Evolutionary conservation across 2,329 filamentous ascomycete species (phyloP).

Genomic region (Monosporascus sp.): DNA sequence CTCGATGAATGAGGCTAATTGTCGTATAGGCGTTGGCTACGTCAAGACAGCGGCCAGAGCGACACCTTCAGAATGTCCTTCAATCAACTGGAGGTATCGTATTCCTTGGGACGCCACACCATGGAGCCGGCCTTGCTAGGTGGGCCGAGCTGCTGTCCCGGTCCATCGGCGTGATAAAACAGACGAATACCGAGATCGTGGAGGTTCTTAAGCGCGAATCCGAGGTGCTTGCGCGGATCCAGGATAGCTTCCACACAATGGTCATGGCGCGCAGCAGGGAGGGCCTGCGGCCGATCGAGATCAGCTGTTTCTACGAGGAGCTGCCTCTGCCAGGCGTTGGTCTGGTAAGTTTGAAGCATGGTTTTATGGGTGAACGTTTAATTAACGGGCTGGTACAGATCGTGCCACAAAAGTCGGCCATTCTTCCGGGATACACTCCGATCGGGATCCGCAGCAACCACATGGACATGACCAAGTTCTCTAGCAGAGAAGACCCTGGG

Average conservation of each 20-base stretch:
- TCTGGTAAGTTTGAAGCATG: no score
- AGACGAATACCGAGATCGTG: constrained; percentile 16
- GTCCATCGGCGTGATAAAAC: constrained; percentile 21
- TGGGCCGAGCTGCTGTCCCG: constrained; percentile 23
- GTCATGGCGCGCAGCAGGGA: constrained; percentile 13
- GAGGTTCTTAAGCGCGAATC: constrained; percentile 19
- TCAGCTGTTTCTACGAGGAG: constrained; percentile 24
- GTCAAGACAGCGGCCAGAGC: constrained; percentile 12
- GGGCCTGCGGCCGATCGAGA: constrained; percentile 14
- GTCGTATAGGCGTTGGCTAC: no score
- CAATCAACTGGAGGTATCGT: constrained; percentile 23
- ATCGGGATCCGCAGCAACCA: no score
- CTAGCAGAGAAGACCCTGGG: no score
- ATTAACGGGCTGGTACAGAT: no score
- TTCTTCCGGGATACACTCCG: no score
- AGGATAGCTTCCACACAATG: constrained; percentile 25
- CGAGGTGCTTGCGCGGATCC: constrained; percentile 23
- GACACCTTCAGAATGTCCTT: constrained; percentile 17
- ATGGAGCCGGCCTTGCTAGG: constrained; percentile 22
- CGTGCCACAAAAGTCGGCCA: no score
- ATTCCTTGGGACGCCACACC: constrained; percentile 32
- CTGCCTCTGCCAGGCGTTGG: constrained; percentile 19
- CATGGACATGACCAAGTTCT: no score
- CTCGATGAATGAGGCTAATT: no score
- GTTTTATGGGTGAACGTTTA: no score